Evolutionary conservation across 441 rosid species (phyloP), one percentile per base, ranked within the genome.

Genomic region (Pelargonium fulgidum): DNA sequence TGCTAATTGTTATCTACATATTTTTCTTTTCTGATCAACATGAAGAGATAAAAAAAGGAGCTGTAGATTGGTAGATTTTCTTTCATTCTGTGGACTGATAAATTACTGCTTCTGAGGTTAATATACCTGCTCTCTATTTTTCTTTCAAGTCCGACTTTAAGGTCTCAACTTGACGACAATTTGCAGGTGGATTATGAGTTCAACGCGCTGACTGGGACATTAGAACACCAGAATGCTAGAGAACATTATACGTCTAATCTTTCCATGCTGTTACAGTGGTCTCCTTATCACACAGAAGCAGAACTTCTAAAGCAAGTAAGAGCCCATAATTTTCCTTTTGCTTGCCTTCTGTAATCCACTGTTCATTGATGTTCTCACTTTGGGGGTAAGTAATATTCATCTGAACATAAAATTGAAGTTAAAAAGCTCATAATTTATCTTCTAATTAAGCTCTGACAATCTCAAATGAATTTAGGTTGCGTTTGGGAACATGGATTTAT

Each of bases 241-340:
- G 91, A 87, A 26, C 89, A 83, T 72, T 88, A 72, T 73, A 72
- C 3, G 52, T 76, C 88, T 20, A 93, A 81, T 80, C 87, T 91
- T 74, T 86, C 95, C 70, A 66, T 86, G 79, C 70, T 93, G 65
- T 78, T 89, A 77, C 82, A 77, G 70, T 93, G 99, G 99, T 91
- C 97, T 71, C 99, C 96, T 16, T 91, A 80, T 85, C 81, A 89
- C 54, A 86, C 92, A 66, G 96, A 93, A 81, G 82, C 74, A 29
- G 96, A 91, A 72, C 97, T 93, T 83, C 72, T 93, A 78, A 81
- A 87, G 83, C 99, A 91, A 82, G 99, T 82, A 80, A 75, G 85
- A 65, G 68, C 65, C 20, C 26, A 16, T 42, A 64, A 58, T 62
- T 29, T 29, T 29, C 36, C 66, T 70, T 73, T 47, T 73, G 36